Base-by-base conservation (phyloP, 2,329 filamentous ascomycete species). In the Pseudogymnoascus sp. region DNA sequence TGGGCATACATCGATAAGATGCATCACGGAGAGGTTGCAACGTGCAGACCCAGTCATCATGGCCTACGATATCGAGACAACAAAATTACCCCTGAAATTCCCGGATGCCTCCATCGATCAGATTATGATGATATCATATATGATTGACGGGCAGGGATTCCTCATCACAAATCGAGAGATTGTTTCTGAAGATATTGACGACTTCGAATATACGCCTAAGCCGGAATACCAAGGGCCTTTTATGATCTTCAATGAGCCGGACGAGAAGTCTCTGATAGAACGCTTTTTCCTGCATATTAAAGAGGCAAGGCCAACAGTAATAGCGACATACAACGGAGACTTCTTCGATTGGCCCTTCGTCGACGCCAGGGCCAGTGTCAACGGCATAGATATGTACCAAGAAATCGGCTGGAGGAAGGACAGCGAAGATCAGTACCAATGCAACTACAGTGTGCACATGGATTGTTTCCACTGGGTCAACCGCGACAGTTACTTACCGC, bases 301-400 rank as follows among this genome's bases (percentile, higher is more conserved):
- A 71, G 91, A 96, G 73, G 91, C 92, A 0, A 85, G 89, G 63
- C 94, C 94, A 0, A 97, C 92, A 0, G 93, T 99, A 62, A 99
- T 99, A 73, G 93, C 95, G 36, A 99, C 94, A n/a, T 99, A 99
- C 81, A 99, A 99, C 90, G 94, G 94, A 78, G 94, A 99, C 78
- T 99, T 99, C 74, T 99, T 99, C 86, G 94, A 99, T 87, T 99
- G 94, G 94, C 93, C 94, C 0, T 99, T 95, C 71, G 92, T 99
- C 24, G 94, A 99, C 77, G 86, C 94, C 47, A 83, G 94, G 76
- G 91, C 95, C 29, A 95, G 92, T 71, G 84, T 97, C 66, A 88
- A 95, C 68, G 94, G 95, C 31, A 97, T 99, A 72, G 94, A 99
- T 75, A 97, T 99, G 94, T 99, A 99, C 75, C 89, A 88, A 65